Conservation (phyloP, 176 grass and related monocot genomes). For the Puccinellia tenuiflora region DNA sequence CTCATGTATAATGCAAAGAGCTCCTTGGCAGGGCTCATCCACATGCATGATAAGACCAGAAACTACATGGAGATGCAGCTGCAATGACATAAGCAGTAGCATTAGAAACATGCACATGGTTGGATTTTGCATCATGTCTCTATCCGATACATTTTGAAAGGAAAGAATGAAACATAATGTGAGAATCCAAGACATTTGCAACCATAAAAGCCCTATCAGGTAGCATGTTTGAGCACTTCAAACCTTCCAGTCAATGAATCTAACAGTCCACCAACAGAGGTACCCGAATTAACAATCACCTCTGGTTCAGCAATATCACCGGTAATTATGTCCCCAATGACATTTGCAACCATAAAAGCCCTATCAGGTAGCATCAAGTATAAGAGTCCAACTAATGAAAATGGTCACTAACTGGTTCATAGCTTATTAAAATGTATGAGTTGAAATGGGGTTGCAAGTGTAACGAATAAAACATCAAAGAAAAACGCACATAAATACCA, state of each 20-base stretch:
- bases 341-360: constrained; percentile 84
- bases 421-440: neutral
- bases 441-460: neutral
- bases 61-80: no score
- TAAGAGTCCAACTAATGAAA: neutral
- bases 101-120: no score
- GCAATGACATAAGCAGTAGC: no score
- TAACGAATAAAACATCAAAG: neutral
- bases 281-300: constrained; percentile 53
- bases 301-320: constrained; percentile 74
- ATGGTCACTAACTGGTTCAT: neutral
- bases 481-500: constrained; percentile 1
- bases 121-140: no score
- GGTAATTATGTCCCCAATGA: constrained; percentile 81
- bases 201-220: no score
- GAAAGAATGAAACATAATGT: no score
- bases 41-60: no score
- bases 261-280: constrained; percentile 82
- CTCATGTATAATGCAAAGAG: no score
- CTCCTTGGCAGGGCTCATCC: no score
- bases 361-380: constrained; percentile 37
- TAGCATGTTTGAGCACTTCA: no score
- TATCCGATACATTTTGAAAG: no score
- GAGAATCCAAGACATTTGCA: no score
- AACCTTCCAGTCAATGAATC: constrained; percentile 95